Evolutionary conservation across 495 filamentous ascomycete genomes (phyloP), one percentile per base, ranked within the genome.

Genomic region (Xylaria telfairii): DNA sequence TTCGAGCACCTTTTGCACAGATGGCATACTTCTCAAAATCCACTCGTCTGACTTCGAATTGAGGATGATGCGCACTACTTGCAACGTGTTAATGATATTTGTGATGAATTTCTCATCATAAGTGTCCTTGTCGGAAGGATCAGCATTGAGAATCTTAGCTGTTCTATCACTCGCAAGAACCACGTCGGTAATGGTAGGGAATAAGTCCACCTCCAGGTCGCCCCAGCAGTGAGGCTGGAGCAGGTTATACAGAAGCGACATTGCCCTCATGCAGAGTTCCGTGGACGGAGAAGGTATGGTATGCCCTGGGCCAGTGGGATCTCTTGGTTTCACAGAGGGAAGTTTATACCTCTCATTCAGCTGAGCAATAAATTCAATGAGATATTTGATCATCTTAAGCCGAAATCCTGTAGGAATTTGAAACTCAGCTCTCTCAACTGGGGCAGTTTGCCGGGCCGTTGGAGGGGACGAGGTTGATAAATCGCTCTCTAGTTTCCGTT

Each of bases 361-460:
- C 28, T 92, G 90, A 8, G 93, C 93, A 75, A 98, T 97, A 79
- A 97, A 97, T 46, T 95, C 91, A 28, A 97, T 93, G 24, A 98
- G 86, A 78, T 98, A 98, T 76, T 95, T 96, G 53, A 97, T 87
- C 81, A 98, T 89, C 75, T 93, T 89, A 10, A 87, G 87, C 15
- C 93, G 86, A 44, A 92, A 88, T 17, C 87, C 76, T 8, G 84
- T 74, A 60, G 92, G 87, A 15, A 95, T 89, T 51, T 88, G 84
- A 72, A 92, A 95, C 56, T 95, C 92, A 3, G 82, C 81, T 63
- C 85, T 85, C 62, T 92, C 91, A 19, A 83, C 81, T 39, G 78
- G 78, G 12, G 83, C 74, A 65, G 69, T 65, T 63, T 81, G 83
- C 44, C 83, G 80, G 28, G 77, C 73, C 19, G 85, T 84, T 9